Base-by-base conservation (phyloP, 148 eudicot species). In the Pharnaceum exiguum region DNA sequence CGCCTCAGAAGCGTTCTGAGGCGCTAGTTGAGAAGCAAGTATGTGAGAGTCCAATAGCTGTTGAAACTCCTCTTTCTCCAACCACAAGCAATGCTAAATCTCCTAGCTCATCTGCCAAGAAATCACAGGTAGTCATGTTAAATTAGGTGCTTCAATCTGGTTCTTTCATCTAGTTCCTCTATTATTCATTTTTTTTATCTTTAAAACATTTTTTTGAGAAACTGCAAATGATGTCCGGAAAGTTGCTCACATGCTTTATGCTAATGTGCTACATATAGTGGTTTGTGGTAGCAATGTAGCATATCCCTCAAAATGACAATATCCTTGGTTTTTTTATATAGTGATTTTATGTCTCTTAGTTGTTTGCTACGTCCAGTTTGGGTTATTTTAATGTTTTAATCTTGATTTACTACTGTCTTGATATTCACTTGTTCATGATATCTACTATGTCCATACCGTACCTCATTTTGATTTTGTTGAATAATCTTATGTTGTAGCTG, bases 1-100 rank as follows among this genome's bases (percentile, higher is more conserved):
- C 63, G 23, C 61, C 60, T 31, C 55, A 64, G 58, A 63, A 77
- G 12, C 67, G 73, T 43, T 50, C 79, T 59, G 72, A 65, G 58
- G 18, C 58, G 10, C 39, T 59, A 8, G 37, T 52, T 58, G 78
- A 83, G 59, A 75, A 77, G 48, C 74, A 65, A 66, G 72, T 77
- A 29, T 65, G 46, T 66, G 69, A 31, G 44, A 65, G 69, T 44
- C 77, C 69, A 11, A 67, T 46, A 51, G 72, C 65, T 40, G 75
- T 63, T 59, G 81, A 76, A 71, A 72, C 69, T 19, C 68, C 69
- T 55, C 70, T 63, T 65, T 78, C 82, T 54, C 69, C 80, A 2
- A 57, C 69, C 17, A 57, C 64, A 28, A 65, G 61, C 59, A 71
- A 59, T 63, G 30, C 58, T 15, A 71, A 75, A 46, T 76, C 85